Conservation (phyloP, 1,139 yeast species). For the Lodderomyces margitis region DNA sequence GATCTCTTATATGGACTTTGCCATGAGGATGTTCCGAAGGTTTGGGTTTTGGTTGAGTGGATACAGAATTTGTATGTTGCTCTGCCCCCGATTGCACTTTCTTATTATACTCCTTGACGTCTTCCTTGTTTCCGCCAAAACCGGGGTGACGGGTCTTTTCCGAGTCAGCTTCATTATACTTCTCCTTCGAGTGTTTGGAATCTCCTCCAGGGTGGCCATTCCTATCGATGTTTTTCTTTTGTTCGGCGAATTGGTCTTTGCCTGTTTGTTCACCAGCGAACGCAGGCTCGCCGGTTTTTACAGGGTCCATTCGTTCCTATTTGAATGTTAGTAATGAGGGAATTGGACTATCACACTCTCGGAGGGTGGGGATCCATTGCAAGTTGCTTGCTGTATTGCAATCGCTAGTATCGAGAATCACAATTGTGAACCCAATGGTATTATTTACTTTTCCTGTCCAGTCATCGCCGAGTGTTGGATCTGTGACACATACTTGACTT, state of each 20-base stretch:
- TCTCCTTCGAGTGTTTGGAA: background rate
- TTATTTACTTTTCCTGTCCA: no score
- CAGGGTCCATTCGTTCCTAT: background rate
- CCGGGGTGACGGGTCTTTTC: background rate
- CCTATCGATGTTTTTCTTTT: background rate
- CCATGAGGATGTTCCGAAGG: constrained; percentile 10
- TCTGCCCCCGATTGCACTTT: constrained; percentile 17
- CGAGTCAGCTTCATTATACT: background rate
- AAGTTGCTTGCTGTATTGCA: no score
- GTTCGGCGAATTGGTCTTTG: background rate
- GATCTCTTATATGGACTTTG: constrained; percentile 27
- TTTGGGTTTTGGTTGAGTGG: constrained; percentile 9
- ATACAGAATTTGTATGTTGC: constrained; percentile 14
- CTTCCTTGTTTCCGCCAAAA: constrained; percentile 23
- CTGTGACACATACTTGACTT: constrained; percentile 1
- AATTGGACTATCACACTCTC: background rate
- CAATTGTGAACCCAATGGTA: no score
- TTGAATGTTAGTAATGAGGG: background rate
- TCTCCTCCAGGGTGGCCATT: constrained; percentile 1
- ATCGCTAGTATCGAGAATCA: no score
- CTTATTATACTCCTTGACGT: constrained; percentile 32
- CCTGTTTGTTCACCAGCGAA: constrained; percentile 1
- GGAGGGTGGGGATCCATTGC: no score
- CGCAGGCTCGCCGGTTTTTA: background rate
- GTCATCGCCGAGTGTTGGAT: no score